Evolutionary conservation across 2,329 filamentous ascomycete genomes (phyloP), one percentile per base, ranked within the genome.

Genomic region (Penicillium griseofulvum): DNA sequence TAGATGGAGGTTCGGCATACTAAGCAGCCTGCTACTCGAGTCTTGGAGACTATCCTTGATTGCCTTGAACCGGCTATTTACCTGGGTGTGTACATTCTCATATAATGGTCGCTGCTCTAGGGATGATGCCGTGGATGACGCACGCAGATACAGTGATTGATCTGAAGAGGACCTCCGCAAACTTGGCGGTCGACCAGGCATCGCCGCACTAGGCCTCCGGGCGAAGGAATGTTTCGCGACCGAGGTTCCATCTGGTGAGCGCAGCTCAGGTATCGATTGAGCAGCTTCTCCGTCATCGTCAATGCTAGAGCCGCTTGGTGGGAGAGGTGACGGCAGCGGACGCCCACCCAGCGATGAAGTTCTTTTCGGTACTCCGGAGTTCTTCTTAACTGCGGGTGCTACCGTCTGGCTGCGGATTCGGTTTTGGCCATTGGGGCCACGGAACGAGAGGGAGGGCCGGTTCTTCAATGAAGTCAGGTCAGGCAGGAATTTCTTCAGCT

Each of bases 21-120:
- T 79, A 19, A 79, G 73, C 41, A 81, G 84, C 68, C 91, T 80
- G 67, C 86, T 90, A 52, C 86, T 90, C 2, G 91, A 89, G 65
- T 96, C 91, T 68, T 91, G 87, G 58, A 90, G 84, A 68, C 88
- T 95, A 70, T 97, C 92, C 68, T 87, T 89, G 70, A 97, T 89
- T 5, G 93, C 93, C 75, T 96, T 96, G 68, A 94, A 81, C 39
- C 93, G 83, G 63, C 89, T 91, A 66, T 97, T 97, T 62, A 93
- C 88, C 77, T 94, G 90, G 58, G 90, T 88, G 41, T 87, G 84
- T 12, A 96, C 85, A 71, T 94, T 81, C 47, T 88, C 84, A 71
- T 94, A 97, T 42, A 87, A 83, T 37, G 85, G 84, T 65, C 93
- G 90, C 68, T 97, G 90, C 2, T 92, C 92, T 0, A 95, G 80